Percentiles rank a stretch among this genome's conserved stretches.
phyloP scores from a whole-genome alignment of 1,284 basidiomycete genomes.

The Meripilus lineatus region DNA sequence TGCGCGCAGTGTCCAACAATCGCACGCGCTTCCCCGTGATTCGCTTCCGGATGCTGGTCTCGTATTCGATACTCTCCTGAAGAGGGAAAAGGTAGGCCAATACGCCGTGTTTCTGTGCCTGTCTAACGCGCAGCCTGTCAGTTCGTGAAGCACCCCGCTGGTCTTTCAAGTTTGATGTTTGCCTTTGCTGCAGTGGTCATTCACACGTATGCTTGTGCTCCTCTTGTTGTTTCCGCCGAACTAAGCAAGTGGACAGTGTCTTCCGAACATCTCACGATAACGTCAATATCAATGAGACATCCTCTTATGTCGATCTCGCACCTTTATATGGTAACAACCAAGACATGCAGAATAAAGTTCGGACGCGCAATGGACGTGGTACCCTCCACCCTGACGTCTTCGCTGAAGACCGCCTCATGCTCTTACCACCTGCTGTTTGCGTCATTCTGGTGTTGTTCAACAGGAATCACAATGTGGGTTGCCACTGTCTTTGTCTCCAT shows the following conservation, averaged over 20 bases:
- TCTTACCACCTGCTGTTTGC: constrained; percentile 75
- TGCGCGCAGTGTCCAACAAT: constrained; percentile 74
- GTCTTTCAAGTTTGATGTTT: constrained; percentile 77
- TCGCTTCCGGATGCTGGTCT: constrained; percentile 75
- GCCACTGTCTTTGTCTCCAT: background rate
- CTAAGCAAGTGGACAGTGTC: constrained; percentile 35
- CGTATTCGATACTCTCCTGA: constrained; percentile 68
- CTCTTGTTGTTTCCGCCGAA: constrained; percentile 3
- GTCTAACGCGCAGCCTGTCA: constrained; percentile 23
- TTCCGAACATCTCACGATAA: constrained; percentile 70
- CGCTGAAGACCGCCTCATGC: constrained; percentile 71
- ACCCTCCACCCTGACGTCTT: constrained; percentile 67
- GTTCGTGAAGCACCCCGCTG: constrained; percentile 75
- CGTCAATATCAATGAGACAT: constrained; percentile 76
- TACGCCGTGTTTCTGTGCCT: background rate
- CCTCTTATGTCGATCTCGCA: constrained; percentile 82
- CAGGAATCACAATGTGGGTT: constrained; percentile 78
- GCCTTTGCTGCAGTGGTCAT: constrained; percentile 79
- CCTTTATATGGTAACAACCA: constrained; percentile 74
- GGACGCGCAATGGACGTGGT: constrained; percentile 61
- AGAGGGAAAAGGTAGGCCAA: constrained; percentile 46
- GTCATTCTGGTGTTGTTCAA: constrained; percentile 76
- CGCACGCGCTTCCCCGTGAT: constrained; percentile 54
- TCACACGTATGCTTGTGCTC: constrained; percentile 45
- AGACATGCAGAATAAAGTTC: constrained; percentile 57